Percentiles rank a stretch among this genome's conserved stretches.
Conservation (phyloP, 352 stramenopile genomes). For the Globisporangium nodosum region DNA sequence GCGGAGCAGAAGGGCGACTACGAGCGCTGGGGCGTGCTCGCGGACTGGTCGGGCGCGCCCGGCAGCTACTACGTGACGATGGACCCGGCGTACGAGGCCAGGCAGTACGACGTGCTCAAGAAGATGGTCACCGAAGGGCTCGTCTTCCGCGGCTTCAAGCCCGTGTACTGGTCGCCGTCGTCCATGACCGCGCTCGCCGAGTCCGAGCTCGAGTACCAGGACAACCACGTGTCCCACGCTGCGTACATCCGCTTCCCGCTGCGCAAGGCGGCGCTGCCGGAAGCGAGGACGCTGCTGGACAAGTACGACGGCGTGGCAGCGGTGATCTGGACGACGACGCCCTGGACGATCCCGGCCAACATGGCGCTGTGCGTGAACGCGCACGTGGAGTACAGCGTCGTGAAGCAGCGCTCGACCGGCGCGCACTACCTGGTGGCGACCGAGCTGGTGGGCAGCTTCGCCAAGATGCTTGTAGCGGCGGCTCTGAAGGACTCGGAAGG, state of each 20-base stretch:
- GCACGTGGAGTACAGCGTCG: slow-evolving; percentile 92
- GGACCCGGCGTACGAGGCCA: slow-evolving; percentile 93
- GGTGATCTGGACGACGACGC: slow-evolving; percentile 98
- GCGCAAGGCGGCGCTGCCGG: slow-evolving; percentile 13
- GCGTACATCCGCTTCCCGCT: slow-evolving; percentile 92
- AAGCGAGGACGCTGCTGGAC: slow-evolving; percentile 19
- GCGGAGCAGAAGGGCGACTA: slow-evolving; percentile 91
- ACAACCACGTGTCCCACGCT: slow-evolving; percentile 95
- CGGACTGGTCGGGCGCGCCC: slow-evolving; percentile 70
- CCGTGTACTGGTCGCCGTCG: slow-evolving; percentile 98
- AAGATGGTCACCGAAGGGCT: slow-evolving; percentile 94
- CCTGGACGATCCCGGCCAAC: slow-evolving; percentile 98
- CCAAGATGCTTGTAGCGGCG: slow-evolving; percentile 11
- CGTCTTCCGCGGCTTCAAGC: slow-evolving; percentile 97
- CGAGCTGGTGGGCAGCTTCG: slow-evolving; percentile 47
- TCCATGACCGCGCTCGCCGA: slow-evolving; percentile 97
- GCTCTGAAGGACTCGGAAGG: neutral
- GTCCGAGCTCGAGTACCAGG: slow-evolving; percentile 97
- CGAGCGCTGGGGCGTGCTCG: slow-evolving; percentile 92
- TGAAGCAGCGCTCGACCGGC: slow-evolving; percentile 32
- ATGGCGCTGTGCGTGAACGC: slow-evolving; percentile 96
- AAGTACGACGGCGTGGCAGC: slow-evolving; percentile 46
- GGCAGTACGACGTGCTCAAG: slow-evolving; percentile 96
- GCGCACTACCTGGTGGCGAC: slow-evolving; percentile 60
- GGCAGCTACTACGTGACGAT: slow-evolving; percentile 93